Evolutionary conservation across 257 asterid genomes (phyloP).

Genomic region (Avicennia marina): DNA sequence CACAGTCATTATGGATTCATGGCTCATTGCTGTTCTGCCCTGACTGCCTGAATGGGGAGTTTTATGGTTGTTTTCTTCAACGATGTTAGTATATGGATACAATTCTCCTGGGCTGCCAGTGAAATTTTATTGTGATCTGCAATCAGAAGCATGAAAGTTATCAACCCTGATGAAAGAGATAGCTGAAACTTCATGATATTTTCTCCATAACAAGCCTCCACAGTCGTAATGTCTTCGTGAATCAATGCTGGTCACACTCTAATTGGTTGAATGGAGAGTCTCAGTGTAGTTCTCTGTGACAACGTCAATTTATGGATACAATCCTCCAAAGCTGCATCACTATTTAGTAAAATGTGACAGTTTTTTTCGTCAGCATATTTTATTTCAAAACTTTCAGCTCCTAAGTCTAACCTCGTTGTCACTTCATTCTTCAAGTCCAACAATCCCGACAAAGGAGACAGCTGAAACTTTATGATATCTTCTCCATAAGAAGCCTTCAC

Average conservation of each 20-base stretch:
- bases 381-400: conserved; percentile 37
- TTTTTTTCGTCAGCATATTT: conserved; percentile 45
- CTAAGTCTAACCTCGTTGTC: conserved; percentile 40
- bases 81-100: too few relatives aligned
- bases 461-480: conserved; percentile 42
- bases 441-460: conserved; percentile 22
- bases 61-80: too few relatives aligned
- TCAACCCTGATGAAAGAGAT: conserved; percentile 19
- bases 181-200: conserved; percentile 44
- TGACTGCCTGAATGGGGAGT: too few relatives aligned
- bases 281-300: background rate
- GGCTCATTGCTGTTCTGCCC: too few relatives aligned
- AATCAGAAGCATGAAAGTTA: conserved; percentile 30
- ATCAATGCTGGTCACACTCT: background rate
- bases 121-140: too few relatives aligned
- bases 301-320: background rate
- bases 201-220: conserved; percentile 42
- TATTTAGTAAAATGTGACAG: conserved; percentile 34
- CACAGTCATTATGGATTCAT: too few relatives aligned
- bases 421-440: conserved; percentile 36
- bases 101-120: too few relatives aligned
- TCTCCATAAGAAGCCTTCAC: conserved; percentile 42
- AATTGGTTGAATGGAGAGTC: conserved; percentile 2
- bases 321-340: conserved; percentile 39
- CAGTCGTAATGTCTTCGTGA: conserved; percentile 19